Conservation (phyloP, 768 basidiomycete genomes). For the Boletus patriciae region DNA sequence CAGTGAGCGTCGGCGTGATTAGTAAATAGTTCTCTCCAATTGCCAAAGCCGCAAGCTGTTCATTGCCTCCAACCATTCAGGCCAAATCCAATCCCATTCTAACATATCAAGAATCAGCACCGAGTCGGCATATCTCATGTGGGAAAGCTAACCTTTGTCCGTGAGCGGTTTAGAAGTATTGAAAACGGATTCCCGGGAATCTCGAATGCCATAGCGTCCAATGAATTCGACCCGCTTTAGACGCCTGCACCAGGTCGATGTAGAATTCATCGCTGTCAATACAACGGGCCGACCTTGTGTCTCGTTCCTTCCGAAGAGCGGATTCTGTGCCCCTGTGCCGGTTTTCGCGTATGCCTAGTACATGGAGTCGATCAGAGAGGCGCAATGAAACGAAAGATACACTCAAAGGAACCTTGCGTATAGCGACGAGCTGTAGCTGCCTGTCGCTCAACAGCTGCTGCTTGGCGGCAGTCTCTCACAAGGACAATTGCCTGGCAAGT, state of each 20-base stretch:
- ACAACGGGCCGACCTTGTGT: neutral
- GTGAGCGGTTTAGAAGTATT: conserved; percentile 1
- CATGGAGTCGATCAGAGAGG: neutral
- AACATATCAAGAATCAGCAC: neutral
- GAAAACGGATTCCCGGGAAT: neutral
- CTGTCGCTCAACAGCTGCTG: neutral
- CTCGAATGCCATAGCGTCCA: neutral
- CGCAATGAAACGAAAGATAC: neutral
- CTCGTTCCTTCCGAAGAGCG: neutral
- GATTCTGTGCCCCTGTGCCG: neutral
- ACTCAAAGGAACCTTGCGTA: neutral
- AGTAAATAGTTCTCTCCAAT: neutral
- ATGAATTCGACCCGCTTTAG: neutral
- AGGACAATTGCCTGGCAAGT: too few species aligned
- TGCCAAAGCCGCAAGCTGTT: neutral
- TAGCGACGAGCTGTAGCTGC: neutral
- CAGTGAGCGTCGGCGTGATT: conserved; percentile 2
- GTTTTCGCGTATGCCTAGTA: neutral
- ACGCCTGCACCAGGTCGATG: neutral
- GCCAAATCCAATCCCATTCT: conserved; percentile 12
- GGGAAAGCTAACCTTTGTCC: conserved; percentile 4
- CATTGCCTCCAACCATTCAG: neutral
- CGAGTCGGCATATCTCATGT: neutral
- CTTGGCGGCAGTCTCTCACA: too few species aligned
- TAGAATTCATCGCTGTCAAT: neutral